Conservation (phyloP, 1,284 basidiomycete genomes). For the Leccinum fuscescens region DNA sequence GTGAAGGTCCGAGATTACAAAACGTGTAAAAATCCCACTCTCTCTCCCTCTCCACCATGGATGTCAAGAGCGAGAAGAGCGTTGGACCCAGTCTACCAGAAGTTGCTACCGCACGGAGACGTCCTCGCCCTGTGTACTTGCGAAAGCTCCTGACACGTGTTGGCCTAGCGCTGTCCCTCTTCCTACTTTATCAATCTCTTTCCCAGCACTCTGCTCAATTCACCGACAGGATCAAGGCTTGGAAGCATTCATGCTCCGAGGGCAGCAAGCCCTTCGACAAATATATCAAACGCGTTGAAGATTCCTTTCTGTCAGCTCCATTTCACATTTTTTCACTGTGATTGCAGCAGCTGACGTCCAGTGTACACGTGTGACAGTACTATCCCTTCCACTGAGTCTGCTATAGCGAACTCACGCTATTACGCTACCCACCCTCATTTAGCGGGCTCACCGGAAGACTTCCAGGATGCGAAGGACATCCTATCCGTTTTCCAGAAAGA, state of each 20-base stretch:
- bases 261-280: conserved; percentile 10
- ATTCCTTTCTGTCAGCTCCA: conserved; percentile 26
- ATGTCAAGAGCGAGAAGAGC: conserved; percentile 14
- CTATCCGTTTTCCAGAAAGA: conserved; percentile 63
- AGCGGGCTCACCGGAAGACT: conserved; percentile 66
- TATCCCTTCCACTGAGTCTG: conserved; percentile 27
- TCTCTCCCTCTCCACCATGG: conserved; percentile 15
- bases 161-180: conserved; percentile 6
- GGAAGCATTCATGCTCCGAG: conserved; percentile 7
- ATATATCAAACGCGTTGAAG: conserved; percentile 22
- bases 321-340: neutral
- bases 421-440: conserved; percentile 72
- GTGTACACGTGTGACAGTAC: conserved; percentile 8
- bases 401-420: conserved; percentile 44
- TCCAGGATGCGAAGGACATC: conserved; percentile 61
- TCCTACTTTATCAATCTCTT: conserved; percentile 15
- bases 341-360: conserved; percentile 4
- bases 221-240: conserved; percentile 4
- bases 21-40: neutral
- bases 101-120: conserved; percentile 1
- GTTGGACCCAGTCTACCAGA: conserved; percentile 10
- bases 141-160: conserved; percentile 6
- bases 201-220: conserved; percentile 1
- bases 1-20: no score
- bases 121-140: conserved; percentile 1